Conservation (phyloP, 805 yeast species). For the Starmerella davenportii region DNA sequence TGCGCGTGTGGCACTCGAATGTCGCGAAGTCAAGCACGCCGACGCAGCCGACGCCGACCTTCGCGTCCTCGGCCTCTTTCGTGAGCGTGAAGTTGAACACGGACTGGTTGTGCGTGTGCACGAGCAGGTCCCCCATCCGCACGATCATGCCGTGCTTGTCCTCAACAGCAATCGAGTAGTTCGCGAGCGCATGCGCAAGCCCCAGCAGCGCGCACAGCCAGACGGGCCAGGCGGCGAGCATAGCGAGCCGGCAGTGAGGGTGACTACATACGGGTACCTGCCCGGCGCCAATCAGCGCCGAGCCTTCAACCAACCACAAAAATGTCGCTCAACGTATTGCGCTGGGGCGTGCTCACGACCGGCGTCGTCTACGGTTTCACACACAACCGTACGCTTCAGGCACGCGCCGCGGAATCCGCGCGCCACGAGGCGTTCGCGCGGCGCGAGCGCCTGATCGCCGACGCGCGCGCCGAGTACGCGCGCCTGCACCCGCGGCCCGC, state of each 20-base stretch:
- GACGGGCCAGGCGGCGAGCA: neutral
- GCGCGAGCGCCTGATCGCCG: constrained; percentile 57
- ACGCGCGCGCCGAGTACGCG: constrained; percentile 81
- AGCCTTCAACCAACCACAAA: constrained; percentile 5
- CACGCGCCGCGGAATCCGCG: constrained; percentile 39
- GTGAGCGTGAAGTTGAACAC: neutral
- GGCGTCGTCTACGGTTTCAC: constrained; percentile 80
- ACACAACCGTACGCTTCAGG: constrained; percentile 55
- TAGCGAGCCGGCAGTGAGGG: too few relatives aligned
- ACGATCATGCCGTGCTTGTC: neutral
- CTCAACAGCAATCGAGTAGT: neutral
- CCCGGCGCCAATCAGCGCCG: too few relatives aligned
- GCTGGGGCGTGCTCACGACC: constrained; percentile 80
- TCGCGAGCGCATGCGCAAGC: neutral
- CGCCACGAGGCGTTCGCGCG: constrained; percentile 42
- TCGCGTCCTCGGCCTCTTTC: neutral
- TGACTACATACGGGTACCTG: too few relatives aligned
- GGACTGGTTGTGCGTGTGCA: neutral
- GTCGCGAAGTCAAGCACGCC: constrained; percentile 4
- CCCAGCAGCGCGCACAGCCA: neutral
- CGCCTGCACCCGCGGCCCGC: constrained; percentile 35
- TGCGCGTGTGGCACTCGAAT: constrained; percentile 9
- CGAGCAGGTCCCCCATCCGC: neutral
- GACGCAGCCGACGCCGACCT: constrained; percentile 7
- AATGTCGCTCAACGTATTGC: constrained; percentile 29